Evolutionary conservation across 2,329 filamentous ascomycete species (phyloP), one percentile per base, ranked within the genome.

Genomic region (Colletotrichum sublineola): DNA sequence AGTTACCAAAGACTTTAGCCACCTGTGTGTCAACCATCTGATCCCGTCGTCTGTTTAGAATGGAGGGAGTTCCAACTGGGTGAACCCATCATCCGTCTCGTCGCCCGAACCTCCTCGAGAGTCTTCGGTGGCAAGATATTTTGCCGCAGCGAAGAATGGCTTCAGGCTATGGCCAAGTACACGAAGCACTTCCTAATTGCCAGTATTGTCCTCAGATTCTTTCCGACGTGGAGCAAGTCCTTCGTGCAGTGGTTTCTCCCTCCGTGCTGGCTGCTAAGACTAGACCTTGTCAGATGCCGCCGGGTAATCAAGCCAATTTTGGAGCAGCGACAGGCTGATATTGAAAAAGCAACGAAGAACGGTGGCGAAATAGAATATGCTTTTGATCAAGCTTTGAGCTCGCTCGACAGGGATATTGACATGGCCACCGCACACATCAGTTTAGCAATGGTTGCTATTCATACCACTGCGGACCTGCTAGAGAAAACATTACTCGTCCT

Each of bases 381-480:
- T 20, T 31, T 55, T 14, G 52, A 55, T 33, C 8, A 55, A 55
- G 52, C 52, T 1, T 20, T 55, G 52, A 36, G 9, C 52, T 55
- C 52, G 29, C 24, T 55, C 5, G 52, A 55, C 4, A 55, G 52
- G 31, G 6, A 55, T 20, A 55, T 55, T 15, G 52, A 55, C 12
- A 55, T 55, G 52, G 52, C 52, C 31, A 55, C 52, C 2, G 56
- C 56, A 8, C 56, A n/a, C 56, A 58, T 58, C 36, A 58, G 56
- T n/a, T 58, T 58, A 11, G 56, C 56, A 20, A 58, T 42, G 56
- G 56, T 58, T 3, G 56, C 56, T 15, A 58, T 58, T 31, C 56
- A 58, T 15, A 58, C 56, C 36, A 58, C 56, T 9, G 56, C 56
- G 15, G 56, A 58, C 38, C 56, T 58, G 20, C 56, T 58, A 2